phyloP scores from a whole-genome alignment of 495 filamentous ascomycete genomes.

The Penicillium mononematosum region DNA sequence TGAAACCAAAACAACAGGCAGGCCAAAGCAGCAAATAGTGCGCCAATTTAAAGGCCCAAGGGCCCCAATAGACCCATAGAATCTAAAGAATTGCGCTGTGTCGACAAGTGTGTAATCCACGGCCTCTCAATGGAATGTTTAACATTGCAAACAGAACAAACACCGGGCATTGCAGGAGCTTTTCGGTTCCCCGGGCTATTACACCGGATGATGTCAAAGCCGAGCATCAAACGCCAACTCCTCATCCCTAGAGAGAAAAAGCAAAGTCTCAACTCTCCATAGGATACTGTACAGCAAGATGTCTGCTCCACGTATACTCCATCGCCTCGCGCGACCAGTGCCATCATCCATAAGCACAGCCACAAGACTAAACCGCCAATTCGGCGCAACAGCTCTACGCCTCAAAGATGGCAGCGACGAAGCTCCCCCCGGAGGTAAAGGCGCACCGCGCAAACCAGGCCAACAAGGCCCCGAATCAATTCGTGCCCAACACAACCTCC shows the following conservation, averaged over 20 bases:
- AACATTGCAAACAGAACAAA: constrained; percentile 40
- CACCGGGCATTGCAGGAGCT: constrained; percentile 27
- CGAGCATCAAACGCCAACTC: constrained; percentile 17
- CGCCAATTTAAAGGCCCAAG: neutral
- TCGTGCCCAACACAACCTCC: constrained; percentile 62
- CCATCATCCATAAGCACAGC: constrained; percentile 22
- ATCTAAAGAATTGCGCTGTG: neutral
- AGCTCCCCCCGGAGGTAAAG: constrained; percentile 34
- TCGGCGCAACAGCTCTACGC: constrained; percentile 38
- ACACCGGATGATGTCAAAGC: constrained; percentile 47
- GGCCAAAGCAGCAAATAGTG: neutral
- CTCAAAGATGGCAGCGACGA: constrained; percentile 33
- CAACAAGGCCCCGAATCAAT: constrained; percentile 57
- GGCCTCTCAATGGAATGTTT: constrained; percentile 23
- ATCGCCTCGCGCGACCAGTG: constrained; percentile 34
- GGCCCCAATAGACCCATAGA: neutral
- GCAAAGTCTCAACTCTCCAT: constrained; percentile 3
- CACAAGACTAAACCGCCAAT: constrained; percentile 31
- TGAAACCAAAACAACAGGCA: neutral
- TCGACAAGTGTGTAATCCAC: constrained; percentile 16
- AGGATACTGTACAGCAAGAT: constrained; percentile 27
- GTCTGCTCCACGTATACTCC: constrained; percentile 37
- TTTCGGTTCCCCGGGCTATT: constrained; percentile 23
- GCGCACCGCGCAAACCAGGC: constrained; percentile 54
- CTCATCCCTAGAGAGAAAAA: constrained; percentile 10